Base-by-base conservation (phyloP, 2,329 filamentous ascomycete species). In the Penicillium sp. region DNA sequence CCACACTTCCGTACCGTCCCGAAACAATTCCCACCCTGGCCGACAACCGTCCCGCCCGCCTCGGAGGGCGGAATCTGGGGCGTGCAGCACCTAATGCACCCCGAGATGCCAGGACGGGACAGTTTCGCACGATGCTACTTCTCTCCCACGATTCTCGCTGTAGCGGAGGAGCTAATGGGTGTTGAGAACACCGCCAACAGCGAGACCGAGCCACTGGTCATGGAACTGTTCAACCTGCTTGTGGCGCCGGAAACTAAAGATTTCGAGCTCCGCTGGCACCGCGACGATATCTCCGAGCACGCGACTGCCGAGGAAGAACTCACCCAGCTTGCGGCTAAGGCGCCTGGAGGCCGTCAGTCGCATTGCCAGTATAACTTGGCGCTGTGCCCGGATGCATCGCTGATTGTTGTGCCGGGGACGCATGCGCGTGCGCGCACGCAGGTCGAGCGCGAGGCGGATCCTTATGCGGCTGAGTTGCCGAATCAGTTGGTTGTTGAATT, bases 11-110 rank as follows among this genome's bases (percentile, higher is more conserved):
- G 88, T 56, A 91, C 87, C 0, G 79, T 93, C 2, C 87, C 87
- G 47, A 94, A 94, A 69, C 88, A 95, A 69, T 95, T 95, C 71
- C 89, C 88, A 0, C 89, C 89, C 0, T 95, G 88, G 88, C 74
- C 78, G 4, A 75, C 74, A n/a, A 73, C 75, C 43, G 72, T 76
- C 1, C 72, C 75, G 0, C 69, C 72, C 1, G 66, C 68, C 33
- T 64, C 64, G 0, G 67, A 73, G 43, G 70, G 76, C 45, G 87
- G 87, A 19, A 94, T 95, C 68, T 95, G 88, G 89, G 88, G 88
- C 55, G 84, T 94, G 3, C 88, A 95, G 74, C 86, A 90, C 68
- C 77, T 95, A 5, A 75, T 95, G 61, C 84, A 90, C 67, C 88
- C 88, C 0, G 73, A 76, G 1, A 79, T 91, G 58, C 78, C 81